Evolutionary conservation across 176 grass and related monocot species (phyloP).

Genomic region (Hordeum marinum): DNA sequence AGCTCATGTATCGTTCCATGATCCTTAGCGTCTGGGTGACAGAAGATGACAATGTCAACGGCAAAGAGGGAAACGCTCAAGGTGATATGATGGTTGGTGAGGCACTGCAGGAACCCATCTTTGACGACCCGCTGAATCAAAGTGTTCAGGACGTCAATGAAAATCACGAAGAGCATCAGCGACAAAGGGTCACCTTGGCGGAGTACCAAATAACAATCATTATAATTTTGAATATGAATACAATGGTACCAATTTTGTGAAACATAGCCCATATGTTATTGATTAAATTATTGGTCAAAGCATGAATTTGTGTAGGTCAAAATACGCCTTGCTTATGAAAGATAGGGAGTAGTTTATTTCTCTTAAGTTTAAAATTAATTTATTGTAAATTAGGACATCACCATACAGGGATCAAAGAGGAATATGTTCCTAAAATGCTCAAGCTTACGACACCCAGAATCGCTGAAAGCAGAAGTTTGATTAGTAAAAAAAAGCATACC

Average conservation of each 20-base stretch:
- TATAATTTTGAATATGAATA: not conserved
- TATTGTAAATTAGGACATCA: not conserved
- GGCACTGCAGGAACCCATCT: no score
- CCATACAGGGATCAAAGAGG: not conserved
- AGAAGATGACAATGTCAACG: no score
- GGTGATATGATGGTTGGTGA: no score
- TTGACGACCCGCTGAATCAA: no score
- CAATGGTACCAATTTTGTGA: not conserved
- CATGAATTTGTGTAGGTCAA: not conserved
- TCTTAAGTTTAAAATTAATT: constrained; percentile 1
- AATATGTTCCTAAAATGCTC: not conserved
- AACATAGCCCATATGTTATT: not conserved
- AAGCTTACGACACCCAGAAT: constrained; percentile 11
- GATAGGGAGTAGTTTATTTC: not conserved
- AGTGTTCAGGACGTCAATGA: no score
- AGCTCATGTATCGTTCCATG: no score
- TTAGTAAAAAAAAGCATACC: constrained; percentile 38
- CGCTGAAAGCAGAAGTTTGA: constrained; percentile 4
- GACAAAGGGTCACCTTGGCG: not conserved
- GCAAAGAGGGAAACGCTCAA: no score
- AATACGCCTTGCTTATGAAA: not conserved
- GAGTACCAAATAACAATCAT: not conserved
- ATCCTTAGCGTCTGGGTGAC: no score
- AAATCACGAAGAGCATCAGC: not conserved
- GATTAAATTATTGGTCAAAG: not conserved